Conservation (phyloP, 495 filamentous ascomycete species). For the Neurospora tetraspora region DNA sequence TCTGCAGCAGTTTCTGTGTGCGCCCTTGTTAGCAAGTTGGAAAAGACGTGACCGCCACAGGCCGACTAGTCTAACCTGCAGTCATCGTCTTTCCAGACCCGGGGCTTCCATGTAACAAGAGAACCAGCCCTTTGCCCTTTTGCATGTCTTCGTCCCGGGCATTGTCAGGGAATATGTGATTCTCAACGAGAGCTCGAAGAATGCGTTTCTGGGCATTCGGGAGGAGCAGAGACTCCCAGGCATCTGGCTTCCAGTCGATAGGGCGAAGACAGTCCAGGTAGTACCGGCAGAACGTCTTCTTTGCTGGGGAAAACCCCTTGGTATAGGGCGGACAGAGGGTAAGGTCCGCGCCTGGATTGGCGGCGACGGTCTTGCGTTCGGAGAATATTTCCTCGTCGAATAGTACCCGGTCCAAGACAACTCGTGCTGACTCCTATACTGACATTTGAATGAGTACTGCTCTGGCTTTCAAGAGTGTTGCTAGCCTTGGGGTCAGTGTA, state of each 20-base stretch:
- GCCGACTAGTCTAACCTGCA: conserved; percentile 13
- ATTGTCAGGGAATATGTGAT: conserved; percentile 37
- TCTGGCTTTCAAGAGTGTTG: not conserved
- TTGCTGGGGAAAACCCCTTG: conserved; percentile 68
- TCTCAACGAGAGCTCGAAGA: conserved; percentile 70
- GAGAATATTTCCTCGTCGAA: conserved; percentile 25
- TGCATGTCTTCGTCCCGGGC: conserved; percentile 66
- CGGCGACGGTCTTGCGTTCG: conserved; percentile 16
- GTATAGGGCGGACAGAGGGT: conserved; percentile 47
- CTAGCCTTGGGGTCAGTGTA: not conserved
- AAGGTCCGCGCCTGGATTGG: conserved; percentile 14
- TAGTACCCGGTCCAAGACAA: not conserved
- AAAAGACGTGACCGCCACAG: not conserved
- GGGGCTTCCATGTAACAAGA: conserved; percentile 36
- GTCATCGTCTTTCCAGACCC: conserved; percentile 46
- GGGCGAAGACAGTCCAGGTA: conserved; percentile 46
- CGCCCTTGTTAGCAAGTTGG: not conserved
- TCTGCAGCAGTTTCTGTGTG: not conserved
- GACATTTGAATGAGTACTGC: not conserved
- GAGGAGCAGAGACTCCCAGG: conserved; percentile 69
- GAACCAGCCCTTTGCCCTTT: conserved; percentile 44
- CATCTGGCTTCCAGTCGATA: conserved; percentile 65
- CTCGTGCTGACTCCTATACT: not conserved
- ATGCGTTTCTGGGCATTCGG: conserved; percentile 71
- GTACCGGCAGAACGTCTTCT: conserved; percentile 79